These are phyloP conservation scores for Cryomyces antarcticus DNA, from an alignment of 495 filamentous ascomycete species.

Conservation along the genomic window DNA sequence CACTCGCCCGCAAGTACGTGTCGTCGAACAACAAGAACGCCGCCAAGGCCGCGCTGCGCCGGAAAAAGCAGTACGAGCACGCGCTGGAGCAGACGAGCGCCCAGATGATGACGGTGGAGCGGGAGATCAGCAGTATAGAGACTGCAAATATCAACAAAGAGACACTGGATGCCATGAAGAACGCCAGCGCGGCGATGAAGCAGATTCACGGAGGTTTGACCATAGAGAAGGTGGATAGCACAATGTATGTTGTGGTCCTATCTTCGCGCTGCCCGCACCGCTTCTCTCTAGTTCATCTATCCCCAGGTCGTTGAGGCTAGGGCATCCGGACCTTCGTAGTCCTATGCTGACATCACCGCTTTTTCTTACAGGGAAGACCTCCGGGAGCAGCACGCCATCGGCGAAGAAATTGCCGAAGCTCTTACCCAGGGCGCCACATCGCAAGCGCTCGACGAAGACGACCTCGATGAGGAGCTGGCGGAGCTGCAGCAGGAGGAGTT, in stretches of 20 bases:
- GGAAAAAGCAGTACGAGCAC: conserved; percentile 87
- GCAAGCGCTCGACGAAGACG: conserved; percentile 50
- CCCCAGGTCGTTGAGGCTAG: not conserved
- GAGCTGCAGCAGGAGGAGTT: conserved; percentile 66
- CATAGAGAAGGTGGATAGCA: conserved; percentile 80
- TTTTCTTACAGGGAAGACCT: conserved; percentile 55
- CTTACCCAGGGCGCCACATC: conserved; percentile 54
- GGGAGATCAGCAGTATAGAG: conserved; percentile 92
- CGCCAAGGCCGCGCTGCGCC: conserved; percentile 75
- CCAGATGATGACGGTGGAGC: conserved; percentile 80
- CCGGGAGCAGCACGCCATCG: conserved; percentile 76
- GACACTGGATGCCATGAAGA: conserved; percentile 85
- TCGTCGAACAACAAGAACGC: conserved; percentile 76
- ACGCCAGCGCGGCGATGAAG: conserved; percentile 72
- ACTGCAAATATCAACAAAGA: conserved; percentile 97
- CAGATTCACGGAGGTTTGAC: conserved; percentile 77
- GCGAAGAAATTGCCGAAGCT: conserved; percentile 73
- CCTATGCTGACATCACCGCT: too few species aligned
- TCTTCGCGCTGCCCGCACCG: not conserved
- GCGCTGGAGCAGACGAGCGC: conserved; percentile 72
- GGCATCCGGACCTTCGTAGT: not conserved
- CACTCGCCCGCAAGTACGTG: conserved; percentile 75
- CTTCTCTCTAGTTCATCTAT: not conserved
- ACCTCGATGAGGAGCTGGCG: conserved; percentile 63
- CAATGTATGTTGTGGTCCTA: conserved; percentile 50